Percentiles rank a stretch among this genome's conserved stretches.
phyloP scores from a whole-genome alignment of 2,329 filamentous ascomycete genomes.

The Hortaea werneckii region DNA sequence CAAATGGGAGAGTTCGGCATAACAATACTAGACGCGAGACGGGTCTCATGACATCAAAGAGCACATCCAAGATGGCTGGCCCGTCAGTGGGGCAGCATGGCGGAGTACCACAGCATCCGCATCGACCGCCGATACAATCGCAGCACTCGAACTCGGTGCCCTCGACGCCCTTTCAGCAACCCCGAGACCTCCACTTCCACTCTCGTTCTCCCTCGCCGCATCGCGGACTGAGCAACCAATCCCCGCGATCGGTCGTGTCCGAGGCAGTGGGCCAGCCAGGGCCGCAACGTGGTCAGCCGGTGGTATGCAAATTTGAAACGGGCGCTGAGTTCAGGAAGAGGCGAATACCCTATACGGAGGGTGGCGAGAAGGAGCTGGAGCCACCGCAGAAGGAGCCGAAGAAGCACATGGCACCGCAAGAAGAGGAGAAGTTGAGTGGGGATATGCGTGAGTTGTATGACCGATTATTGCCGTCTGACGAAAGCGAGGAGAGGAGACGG shows the following conservation, averaged over 20 bases:
- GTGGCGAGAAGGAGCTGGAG: constrained; percentile 70
- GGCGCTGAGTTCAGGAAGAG: constrained; percentile 70
- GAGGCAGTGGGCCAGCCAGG: constrained; percentile 64
- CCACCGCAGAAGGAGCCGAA: constrained; percentile 60
- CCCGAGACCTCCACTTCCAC: constrained; percentile 69
- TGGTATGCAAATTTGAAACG: constrained; percentile 78
- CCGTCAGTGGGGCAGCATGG: constrained; percentile 9
- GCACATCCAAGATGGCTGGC: constrained; percentile 5
- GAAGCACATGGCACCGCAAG: constrained; percentile 57
- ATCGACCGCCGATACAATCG: constrained; percentile 18
- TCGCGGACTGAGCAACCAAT: constrained; percentile 61
- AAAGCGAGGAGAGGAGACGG: constrained; percentile 65
- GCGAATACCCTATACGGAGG: constrained; percentile 74
- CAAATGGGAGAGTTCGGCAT: constrained; percentile 6
- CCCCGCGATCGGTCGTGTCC: constrained; percentile 80
- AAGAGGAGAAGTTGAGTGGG: constrained; percentile 63
- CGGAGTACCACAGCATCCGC: constrained; percentile 1
- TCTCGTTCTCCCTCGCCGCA: constrained; percentile 75
- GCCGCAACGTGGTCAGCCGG: constrained; percentile 44
- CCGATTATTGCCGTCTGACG: constrained; percentile 67
- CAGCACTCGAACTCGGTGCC: constrained; percentile 83
- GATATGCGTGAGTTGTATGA: constrained; percentile 83
- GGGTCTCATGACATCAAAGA: constrained; percentile 19
- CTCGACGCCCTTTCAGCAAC: constrained; percentile 83
- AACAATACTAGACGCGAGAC: constrained; percentile 12